Evolutionary conservation across 371 early-diverging fungal genomes (phyloP), one percentile per base, ranked within the genome.

Genomic region (Mortierella sp.): DNA sequence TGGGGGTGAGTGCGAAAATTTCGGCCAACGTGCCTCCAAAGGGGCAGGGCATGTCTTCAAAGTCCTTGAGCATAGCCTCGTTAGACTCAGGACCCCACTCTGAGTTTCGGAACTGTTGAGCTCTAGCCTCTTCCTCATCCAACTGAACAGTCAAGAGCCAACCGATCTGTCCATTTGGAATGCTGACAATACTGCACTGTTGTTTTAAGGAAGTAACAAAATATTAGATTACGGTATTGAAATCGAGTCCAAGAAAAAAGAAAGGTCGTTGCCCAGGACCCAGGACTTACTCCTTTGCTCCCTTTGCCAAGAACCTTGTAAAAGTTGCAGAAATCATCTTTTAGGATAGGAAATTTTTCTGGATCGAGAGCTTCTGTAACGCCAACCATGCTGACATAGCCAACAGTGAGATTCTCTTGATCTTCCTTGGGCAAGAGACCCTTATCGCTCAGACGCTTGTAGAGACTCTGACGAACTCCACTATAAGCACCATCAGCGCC

Each of bases 401-500:
- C 60, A 8, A 68, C 20, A 16, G 47, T 1, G 26, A 68, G 32
- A 0, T 68, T 51, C 40, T 64, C 61, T 4, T 12, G 45, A 20
- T 68, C 69, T 1, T 49, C 22, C 16, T 62, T 57, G 9, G 64
- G 68, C 1, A 74, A n/a, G 5, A 66, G 22, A 30, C 51, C 58
- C 24, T 66, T 39, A 2, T 62, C 39, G 1, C 18, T 51, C 39
- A 74, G 12, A 18, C 35, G 24, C 65, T 68, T 74, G 61, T 49
- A 74, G 20, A 74, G 37, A 20, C 51, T 59, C 24, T 68, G 63
- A 20, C 75, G 68, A 6, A 74, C 75, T n/a, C 60, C 66, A 45
- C 66, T 66, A 24, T 75, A 66, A 22, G 66, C 70, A 4, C 75
- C 75, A 40, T 75, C 70, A 14, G 75, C 69, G n/a, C 75, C 75